These are phyloP conservation scores for Suillus subluteus DNA, from an alignment of 768 basidiomycete species.

Conservation along the genomic window DNA sequence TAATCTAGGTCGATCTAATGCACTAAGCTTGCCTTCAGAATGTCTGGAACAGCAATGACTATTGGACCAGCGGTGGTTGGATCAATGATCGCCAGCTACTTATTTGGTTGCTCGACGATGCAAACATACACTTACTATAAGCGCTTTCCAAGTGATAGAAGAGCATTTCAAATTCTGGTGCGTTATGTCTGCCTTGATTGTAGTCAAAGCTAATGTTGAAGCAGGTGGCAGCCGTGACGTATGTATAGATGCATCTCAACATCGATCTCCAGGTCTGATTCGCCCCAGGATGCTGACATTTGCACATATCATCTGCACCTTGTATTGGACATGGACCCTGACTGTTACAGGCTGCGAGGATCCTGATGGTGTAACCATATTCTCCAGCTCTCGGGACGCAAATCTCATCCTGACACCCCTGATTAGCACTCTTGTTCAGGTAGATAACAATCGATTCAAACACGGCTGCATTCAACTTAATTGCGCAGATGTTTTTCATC, in stretches of 20 bases:
- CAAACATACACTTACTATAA: conserved; percentile 13
- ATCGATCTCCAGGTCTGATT: background rate
- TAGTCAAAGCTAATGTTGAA: background rate
- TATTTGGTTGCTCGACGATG: conserved; percentile 14
- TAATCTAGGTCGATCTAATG: background rate
- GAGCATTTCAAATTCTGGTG: conserved; percentile 9
- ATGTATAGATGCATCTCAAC: background rate
- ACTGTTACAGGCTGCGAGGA: conserved; percentile 5
- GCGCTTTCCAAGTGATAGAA: conserved; percentile 5
- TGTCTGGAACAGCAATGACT: conserved; percentile 7
- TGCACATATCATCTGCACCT: conserved; percentile 4
- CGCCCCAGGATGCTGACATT: conserved; percentile 7
- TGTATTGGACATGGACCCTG: conserved; percentile 14
- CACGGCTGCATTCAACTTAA: background rate
- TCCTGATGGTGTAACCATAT: conserved; percentile 13
- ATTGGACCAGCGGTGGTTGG: conserved; percentile 16
- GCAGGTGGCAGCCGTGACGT: conserved; percentile 12
- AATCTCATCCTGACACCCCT: conserved; percentile 13
- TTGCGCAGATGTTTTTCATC: conserved; percentile 10
- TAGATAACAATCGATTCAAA: background rate
- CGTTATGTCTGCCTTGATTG: background rate
- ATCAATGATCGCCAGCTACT: conserved; percentile 7
- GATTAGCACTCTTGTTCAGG: conserved; percentile 13
- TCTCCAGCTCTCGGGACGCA: conserved; percentile 8
- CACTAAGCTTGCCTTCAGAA: background rate